Base-by-base conservation (phyloP, 768 basidiomycete species). In the Astraeus odoratus region DNA sequence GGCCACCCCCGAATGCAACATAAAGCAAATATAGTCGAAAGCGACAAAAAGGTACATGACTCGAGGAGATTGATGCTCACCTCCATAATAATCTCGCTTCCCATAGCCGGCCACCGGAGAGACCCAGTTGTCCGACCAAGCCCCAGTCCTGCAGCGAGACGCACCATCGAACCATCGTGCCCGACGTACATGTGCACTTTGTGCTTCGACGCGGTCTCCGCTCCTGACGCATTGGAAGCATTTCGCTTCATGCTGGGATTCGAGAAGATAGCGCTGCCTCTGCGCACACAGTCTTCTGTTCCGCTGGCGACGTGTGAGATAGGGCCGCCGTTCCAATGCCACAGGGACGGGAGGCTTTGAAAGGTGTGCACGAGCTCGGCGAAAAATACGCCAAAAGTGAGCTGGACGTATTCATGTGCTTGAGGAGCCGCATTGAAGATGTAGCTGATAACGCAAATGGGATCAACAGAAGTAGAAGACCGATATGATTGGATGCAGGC, bases 341-440 rank as follows among this genome's bases (percentile, higher is more conserved):
- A n/a, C n/a, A n/a, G 68, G 5, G 53, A 51, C 7, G 50, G 58
- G 51, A 74, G 63, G 13, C 55, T 49, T 23, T 59, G 46, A 38
- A 74, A 66, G 53, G 71, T 73, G 39, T 65, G 55, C 7, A 64
- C 60, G 43, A 76, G 54, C 48, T 76, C 74, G 13, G 60, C 50
- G 49, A 75, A 67, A 60, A 76, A 70, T 19, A 68, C 74, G 5
- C 74, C 74, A 38, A 72, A 73, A 1, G 69, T 70, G 2, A 76
- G 67, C 4, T 68, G 65, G 19, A 61, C 71, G 44, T 76, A 76
- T 0, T 46, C 54, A 0, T 68, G 63, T 4, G 75, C 61, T 41
- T 72, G 71, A 46, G 67, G 60, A 4, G 74, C 75, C 0, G 66
- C 51, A 47, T 72, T 74, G 69, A 71, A 76, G 53, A 76, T 73